These are phyloP conservation scores for Neonectria hederae DNA, from an alignment of 2,329 filamentous ascomycete species.

Conservation along the genomic window DNA sequence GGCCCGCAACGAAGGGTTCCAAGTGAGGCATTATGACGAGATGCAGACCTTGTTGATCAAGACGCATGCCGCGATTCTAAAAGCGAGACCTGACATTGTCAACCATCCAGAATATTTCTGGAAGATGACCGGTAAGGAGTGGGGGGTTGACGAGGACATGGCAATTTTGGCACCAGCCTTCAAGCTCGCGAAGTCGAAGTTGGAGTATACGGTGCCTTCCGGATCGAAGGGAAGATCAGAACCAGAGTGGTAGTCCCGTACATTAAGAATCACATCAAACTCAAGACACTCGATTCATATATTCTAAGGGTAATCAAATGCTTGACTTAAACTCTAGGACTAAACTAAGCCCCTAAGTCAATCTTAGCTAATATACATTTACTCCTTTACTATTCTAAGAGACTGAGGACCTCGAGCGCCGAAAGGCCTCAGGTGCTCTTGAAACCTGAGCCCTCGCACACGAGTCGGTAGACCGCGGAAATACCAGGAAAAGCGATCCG, in stretches of 20 bases:
- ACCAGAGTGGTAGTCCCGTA: constrained; percentile 8
- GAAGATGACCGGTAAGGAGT: constrained; percentile 21
- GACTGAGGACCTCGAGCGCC: too few species aligned
- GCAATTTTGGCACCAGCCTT: constrained; percentile 18
- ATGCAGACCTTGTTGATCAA: constrained; percentile 27
- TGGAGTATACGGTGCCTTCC: constrained; percentile 11
- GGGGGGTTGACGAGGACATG: constrained; percentile 14
- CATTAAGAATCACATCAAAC: background rate
- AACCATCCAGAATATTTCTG: constrained; percentile 18
- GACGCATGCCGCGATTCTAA: constrained; percentile 17
- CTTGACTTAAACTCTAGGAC: too few species aligned
- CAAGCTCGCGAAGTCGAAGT: constrained; percentile 11
- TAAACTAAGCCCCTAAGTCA: too few species aligned
- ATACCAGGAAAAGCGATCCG: too few species aligned
- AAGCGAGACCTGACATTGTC: constrained; percentile 16
- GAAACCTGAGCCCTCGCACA: too few species aligned
- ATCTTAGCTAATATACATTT: too few species aligned
- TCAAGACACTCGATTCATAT: too few species aligned
- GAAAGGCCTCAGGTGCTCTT: too few species aligned
- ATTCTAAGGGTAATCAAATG: too few species aligned
- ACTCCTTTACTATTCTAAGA: too few species aligned
- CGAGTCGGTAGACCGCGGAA: too few species aligned
- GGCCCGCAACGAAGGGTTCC: constrained; percentile 29
- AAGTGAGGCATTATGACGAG: constrained; percentile 34
- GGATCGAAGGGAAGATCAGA: constrained; percentile 10